These are phyloP conservation scores for Pseudocercospora fuligena DNA, from an alignment of 2,329 filamentous ascomycete species.

Conservation along the genomic window DNA sequence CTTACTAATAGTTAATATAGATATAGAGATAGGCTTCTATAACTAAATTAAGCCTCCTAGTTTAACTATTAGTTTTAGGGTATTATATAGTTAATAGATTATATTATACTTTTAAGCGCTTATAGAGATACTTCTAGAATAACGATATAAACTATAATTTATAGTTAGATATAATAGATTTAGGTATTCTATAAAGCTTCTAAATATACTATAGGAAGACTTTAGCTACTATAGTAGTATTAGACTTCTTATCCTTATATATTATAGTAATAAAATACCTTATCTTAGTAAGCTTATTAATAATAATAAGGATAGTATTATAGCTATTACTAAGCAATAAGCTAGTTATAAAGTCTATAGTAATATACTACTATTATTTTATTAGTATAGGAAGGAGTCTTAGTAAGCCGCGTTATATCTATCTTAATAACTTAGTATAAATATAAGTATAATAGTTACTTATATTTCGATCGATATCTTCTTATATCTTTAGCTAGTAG, in stretches of 20 bases:
- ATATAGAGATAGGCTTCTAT: neutral
- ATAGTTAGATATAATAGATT: neutral
- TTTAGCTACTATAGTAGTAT: neutral
- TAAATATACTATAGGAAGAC: slow-evolving; percentile 5
- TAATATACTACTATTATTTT: slow-evolving; percentile 4
- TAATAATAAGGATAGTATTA: neutral
- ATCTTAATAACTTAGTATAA: neutral
- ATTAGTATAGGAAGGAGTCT: neutral
- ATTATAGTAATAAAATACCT: neutral
- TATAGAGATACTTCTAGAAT: slow-evolving; percentile 6
- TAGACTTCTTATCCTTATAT: neutral
- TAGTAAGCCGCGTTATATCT: neutral
- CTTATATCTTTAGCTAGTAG: neutral
- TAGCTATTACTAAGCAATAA: slow-evolving; percentile 3
- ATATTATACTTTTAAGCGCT: neutral
- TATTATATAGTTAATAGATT: neutral
- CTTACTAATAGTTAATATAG: slow-evolving; percentile 2
- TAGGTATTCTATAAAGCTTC: neutral
- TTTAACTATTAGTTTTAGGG: neutral
- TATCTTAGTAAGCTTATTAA: neutral
- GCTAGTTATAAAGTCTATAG: slow-evolving; percentile 1
- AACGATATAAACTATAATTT: neutral
- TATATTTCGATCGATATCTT: neutral
- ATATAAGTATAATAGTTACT: slow-evolving; percentile 1
- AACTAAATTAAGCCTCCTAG: neutral